Evolutionary conservation across 2,329 filamentous ascomycete genomes (phyloP).

Genomic region (Hirsutella minnesotensis): DNA sequence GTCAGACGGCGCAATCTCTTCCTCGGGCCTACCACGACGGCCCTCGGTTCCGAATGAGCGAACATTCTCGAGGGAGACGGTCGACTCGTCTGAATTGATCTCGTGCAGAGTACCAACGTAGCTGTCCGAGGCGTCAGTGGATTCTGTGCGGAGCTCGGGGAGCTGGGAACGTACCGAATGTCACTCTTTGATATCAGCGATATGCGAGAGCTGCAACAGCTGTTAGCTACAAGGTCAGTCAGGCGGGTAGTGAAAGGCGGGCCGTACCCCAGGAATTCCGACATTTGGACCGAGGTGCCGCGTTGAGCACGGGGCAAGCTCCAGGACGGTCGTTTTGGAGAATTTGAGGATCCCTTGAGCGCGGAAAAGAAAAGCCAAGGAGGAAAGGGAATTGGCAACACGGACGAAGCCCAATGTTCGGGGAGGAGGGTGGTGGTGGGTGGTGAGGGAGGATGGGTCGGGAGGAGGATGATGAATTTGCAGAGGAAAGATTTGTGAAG

Average conservation of each 20-base stretch:
- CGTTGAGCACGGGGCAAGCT: constrained; percentile 30
- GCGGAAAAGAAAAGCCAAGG: constrained; percentile 2
- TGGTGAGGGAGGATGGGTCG: constrained; percentile 4
- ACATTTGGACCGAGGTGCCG: constrained; percentile 33
- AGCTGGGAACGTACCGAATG: constrained; percentile 59
- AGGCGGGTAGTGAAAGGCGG: background rate
- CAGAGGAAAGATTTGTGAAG: constrained; percentile 22
- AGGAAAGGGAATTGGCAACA: background rate
- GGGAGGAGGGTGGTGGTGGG: background rate
- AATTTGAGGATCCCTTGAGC: constrained; percentile 8
- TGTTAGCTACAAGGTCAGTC: background rate
- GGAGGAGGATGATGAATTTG: constrained; percentile 12
- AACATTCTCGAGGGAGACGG: constrained; percentile 94
- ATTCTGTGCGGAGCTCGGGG: constrained; percentile 2
- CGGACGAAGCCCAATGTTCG: background rate
- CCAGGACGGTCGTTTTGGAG: constrained; percentile 9
- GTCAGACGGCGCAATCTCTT: constrained; percentile 74
- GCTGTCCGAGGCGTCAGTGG: constrained; percentile 38
- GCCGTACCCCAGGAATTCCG: constrained; percentile 48
- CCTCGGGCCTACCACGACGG: constrained; percentile 62
- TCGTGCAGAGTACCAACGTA: constrained; percentile 94
- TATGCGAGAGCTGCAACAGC: constrained; percentile 59
- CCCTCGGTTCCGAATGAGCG: constrained; percentile 90
- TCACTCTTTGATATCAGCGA: constrained; percentile 95
- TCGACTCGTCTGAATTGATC: constrained; percentile 95